These are phyloP conservation scores for Lipomyces anomalus DNA, from an alignment of 805 yeast species.

Conservation along the genomic window DNA sequence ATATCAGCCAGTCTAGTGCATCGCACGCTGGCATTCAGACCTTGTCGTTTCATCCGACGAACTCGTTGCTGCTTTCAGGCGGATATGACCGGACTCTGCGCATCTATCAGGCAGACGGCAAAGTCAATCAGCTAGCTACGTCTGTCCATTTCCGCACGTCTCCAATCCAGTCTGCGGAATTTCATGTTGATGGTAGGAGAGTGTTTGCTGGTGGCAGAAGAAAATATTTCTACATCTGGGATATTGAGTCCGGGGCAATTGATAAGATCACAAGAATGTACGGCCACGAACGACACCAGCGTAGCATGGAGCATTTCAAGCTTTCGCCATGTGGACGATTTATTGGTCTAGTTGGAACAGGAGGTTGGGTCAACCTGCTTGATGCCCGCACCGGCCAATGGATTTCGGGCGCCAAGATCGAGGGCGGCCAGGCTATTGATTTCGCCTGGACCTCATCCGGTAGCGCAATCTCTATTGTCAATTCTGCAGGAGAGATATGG, in stretches of 20 bases:
- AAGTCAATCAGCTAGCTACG: slow-evolving; percentile 70
- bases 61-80: slow-evolving; percentile 79
- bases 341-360: slow-evolving; percentile 72
- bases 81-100: slow-evolving; percentile 89
- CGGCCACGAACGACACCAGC: slow-evolving; percentile 83
- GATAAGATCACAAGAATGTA: slow-evolving; percentile 85
- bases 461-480: slow-evolving; percentile 51
- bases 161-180: slow-evolving; percentile 73
- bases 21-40: slow-evolving; percentile 82
- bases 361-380: slow-evolving; percentile 86
- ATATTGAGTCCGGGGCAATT: slow-evolving; percentile 62
- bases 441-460: slow-evolving; percentile 57
- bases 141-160: slow-evolving; percentile 71
- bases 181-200: slow-evolving; percentile 47
- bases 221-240: slow-evolving; percentile 89
- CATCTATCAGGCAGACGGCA: slow-evolving; percentile 86
- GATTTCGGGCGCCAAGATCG: slow-evolving; percentile 79
- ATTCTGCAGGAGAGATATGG: slow-evolving; percentile 81
- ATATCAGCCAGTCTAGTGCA: slow-evolving; percentile 67
- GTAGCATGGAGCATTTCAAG: slow-evolving; percentile 80
- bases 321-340: slow-evolving; percentile 62
- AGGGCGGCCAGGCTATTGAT: slow-evolving; percentile 72
- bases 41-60: slow-evolving; percentile 74
- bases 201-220: slow-evolving; percentile 89
- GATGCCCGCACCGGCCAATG: slow-evolving; percentile 79